Conservation (phyloP, 176 grass and related monocot genomes). For the Melocanna baccifera region DNA sequence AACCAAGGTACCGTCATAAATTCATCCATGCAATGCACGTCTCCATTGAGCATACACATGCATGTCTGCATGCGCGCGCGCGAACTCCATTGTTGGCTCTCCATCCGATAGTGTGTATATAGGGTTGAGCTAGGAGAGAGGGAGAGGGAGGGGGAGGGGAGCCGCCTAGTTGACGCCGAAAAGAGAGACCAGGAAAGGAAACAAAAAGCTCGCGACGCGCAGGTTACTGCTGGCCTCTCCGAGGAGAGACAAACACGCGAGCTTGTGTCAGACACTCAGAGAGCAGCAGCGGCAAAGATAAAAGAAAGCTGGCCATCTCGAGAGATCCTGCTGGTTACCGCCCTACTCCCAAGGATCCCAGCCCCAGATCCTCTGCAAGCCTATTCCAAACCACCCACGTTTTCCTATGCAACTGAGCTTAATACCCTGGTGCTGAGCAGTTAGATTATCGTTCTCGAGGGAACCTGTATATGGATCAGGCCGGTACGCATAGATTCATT, state of each 20-base stretch:
- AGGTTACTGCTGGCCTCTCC: slow-evolving; percentile 44
- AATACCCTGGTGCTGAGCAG: neutral
- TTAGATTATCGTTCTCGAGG: neutral
- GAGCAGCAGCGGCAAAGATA: slow-evolving; percentile 23
- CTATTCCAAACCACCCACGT: neutral
- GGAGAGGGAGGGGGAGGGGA: slow-evolving; percentile 28
- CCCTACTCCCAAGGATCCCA: slow-evolving; percentile 15
- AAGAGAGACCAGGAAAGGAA: slow-evolving; percentile 64
- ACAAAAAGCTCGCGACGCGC: slow-evolving; percentile 65
- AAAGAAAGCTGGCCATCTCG: slow-evolving; percentile 35
- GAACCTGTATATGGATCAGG: neutral
- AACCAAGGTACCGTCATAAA: slow-evolving; percentile 61
- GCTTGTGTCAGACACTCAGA: slow-evolving; percentile 45
- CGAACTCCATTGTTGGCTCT: slow-evolving; percentile 33
- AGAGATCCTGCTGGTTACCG: slow-evolving; percentile 38
- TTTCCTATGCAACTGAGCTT: slow-evolving; percentile 24
- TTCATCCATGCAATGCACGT: neutral
- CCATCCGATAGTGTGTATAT: neutral
- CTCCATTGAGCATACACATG: neutral
- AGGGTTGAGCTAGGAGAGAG: slow-evolving; percentile 40
- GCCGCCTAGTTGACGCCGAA: slow-evolving; percentile 74
- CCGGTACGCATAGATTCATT: neutral
- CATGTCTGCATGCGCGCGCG: slow-evolving; percentile 4
- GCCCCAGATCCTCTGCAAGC: slow-evolving; percentile 20
- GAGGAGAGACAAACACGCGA: slow-evolving; percentile 64